Evolutionary conservation across 768 basidiomycete species (phyloP), one percentile per base, ranked within the genome.

Genomic region (Russula ochroleuca): DNA sequence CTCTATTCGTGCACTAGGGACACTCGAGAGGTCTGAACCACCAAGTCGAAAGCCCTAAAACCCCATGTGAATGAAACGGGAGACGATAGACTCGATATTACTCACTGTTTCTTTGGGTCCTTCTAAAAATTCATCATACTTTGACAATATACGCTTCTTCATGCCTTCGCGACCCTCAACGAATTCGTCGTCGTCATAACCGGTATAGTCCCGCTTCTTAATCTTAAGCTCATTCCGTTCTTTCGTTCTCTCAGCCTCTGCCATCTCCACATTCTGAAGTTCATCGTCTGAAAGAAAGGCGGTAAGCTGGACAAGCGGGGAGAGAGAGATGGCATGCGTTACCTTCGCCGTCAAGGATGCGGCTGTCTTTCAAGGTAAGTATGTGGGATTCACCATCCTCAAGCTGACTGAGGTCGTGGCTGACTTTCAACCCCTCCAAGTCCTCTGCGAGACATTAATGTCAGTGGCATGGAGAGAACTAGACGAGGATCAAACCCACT

Each of bases 161-260:
- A 86, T 80, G n/a, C 90, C 92, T 57, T 82, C 85, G 51, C 79
- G 81, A 25, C 86, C 90, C 25, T 83, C 83, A 2, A 74, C 78
- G 68, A 98, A 98, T 71, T 98, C 97, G 5, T 96, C 94, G 69
- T 98, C 96, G 69, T 99, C 95, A 72, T 92, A 96, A 17, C 95
- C 95, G 0, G 92, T 94, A 72, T 98, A 98, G 71, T 91, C 89
- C 28, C 83, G 85, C 62, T 83, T 86, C 78, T 96, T 94, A 50
- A 88, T 92, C 76, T 97, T 96, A 54, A 90, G 76, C 49, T 94
- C 91, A 55, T 85, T 78, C 40, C 87, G 86, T 75, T 92, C 88
- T 71, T 90, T 84, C 17, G 81, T 83, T 23, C 83, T 84, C 68
- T 95, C 94, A 56, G 83, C 85, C 72, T 97, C 95, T 0, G 92